Percentiles rank a stretch among this genome's conserved stretches.
Evolutionary conservation across 768 basidiomycete species (phyloP).

Genomic region (Hypsizygus marmoreus): DNA sequence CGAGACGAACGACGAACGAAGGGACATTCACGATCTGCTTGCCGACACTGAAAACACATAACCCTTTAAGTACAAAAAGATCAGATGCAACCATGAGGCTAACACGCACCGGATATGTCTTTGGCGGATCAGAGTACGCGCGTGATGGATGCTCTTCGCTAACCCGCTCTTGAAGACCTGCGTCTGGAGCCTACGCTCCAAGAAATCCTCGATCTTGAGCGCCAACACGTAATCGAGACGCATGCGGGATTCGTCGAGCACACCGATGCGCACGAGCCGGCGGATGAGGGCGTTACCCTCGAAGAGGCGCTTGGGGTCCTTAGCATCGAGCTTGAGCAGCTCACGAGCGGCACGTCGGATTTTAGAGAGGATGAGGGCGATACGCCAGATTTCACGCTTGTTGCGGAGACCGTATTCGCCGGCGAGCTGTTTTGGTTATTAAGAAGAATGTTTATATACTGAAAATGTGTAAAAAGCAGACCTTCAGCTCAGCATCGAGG

Average conservation of each 20-base stretch:
- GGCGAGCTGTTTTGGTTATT: slow-evolving; percentile 69
- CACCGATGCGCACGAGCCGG: slow-evolving; percentile 98
- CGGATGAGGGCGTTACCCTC: slow-evolving; percentile 96
- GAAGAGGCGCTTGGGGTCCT: slow-evolving; percentile 99
- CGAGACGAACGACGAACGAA: slow-evolving; percentile 97
- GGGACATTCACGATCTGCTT: slow-evolving; percentile 99
- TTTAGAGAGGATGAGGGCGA: slow-evolving; percentile 96
- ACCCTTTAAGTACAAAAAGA: slow-evolving; percentile 1
- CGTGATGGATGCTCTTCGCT: slow-evolving; percentile 98
- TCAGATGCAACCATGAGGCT: not conserved
- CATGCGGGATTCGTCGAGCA: slow-evolving; percentile 99
- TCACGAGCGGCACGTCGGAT: slow-evolving; percentile 99
- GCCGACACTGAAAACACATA: slow-evolving; percentile 78
- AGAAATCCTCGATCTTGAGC: slow-evolving; percentile 99
- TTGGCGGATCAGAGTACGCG: slow-evolving; percentile 96
- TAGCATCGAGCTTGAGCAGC: slow-evolving; percentile 99
- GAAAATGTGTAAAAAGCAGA: slow-evolving; percentile 29
- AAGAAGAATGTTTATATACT: not conserved
- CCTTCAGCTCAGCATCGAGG: slow-evolving; percentile 99
- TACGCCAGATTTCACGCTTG: slow-evolving; percentile 99
- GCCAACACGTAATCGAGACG: slow-evolving; percentile 99
- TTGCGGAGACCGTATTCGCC: slow-evolving; percentile 99
- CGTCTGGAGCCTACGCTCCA: slow-evolving; percentile 98
- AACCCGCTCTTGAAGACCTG: slow-evolving; percentile 99
- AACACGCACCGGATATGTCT: slow-evolving; percentile 89